phyloP scores from a whole-genome alignment of 2,329 filamentous ascomycete genomes.

The Calonectria leucothoes region DNA sequence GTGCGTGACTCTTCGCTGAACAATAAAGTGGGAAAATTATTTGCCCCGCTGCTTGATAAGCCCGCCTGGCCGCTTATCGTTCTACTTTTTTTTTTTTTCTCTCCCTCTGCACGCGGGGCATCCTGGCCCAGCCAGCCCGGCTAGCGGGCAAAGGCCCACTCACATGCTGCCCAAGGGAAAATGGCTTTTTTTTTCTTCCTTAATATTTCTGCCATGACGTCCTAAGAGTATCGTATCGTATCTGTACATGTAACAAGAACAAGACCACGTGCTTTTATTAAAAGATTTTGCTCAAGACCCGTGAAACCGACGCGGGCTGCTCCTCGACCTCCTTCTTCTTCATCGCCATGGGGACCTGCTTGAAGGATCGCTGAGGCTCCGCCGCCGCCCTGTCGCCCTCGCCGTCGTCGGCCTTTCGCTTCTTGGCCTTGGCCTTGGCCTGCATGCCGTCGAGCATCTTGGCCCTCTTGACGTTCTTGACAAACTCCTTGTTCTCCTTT shows the following conservation, averaged over 20 bases:
- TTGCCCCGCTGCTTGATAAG: slow-evolving; percentile 55
- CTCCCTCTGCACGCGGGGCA: slow-evolving; percentile 37
- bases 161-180: slow-evolving; percentile 11
- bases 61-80: slow-evolving; percentile 43
- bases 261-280: slow-evolving; percentile 44
- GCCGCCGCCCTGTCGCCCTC: slow-evolving; percentile 35
- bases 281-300: slow-evolving; percentile 74
- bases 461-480: slow-evolving; percentile 81
- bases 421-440: slow-evolving; percentile 61
- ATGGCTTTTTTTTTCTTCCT: too few relatives aligned
- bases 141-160: slow-evolving; percentile 30
- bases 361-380: slow-evolving; percentile 64
- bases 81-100: slow-evolving; percentile 39
- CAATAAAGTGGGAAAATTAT: slow-evolving; percentile 47
- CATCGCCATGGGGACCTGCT: slow-evolving; percentile 71
- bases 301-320: slow-evolving; percentile 68
- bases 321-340: slow-evolving; percentile 58
- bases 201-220: slow-evolving; percentile 12
- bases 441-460: slow-evolving; percentile 85
- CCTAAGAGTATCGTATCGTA: slow-evolving; percentile 9
- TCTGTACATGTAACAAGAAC: not conserved
- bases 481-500: slow-evolving; percentile 84
- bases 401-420: slow-evolving; percentile 47
- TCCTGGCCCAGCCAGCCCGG: slow-evolving; percentile 28
- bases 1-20: slow-evolving; percentile 34